Base-by-base conservation (phyloP, 257 asterid genomes). In the Jacaranda copaia region DNA sequence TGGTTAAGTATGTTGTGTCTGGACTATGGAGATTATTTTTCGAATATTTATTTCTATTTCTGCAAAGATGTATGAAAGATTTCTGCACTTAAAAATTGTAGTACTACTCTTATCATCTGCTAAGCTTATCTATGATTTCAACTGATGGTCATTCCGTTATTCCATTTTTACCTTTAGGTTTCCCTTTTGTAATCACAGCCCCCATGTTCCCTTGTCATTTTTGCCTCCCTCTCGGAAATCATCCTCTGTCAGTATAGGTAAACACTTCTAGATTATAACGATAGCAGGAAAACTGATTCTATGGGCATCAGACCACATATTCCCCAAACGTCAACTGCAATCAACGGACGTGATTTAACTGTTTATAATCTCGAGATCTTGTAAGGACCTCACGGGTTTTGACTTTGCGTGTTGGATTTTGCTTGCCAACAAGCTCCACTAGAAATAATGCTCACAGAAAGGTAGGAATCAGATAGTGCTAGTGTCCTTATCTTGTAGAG, bases 401-500 rank as follows among this genome's bases (percentile, higher is more conserved):
- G 45, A 3, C 4, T 12, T 35, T 35, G 32, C 32, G 1, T 25
- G 32, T 25, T 25, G 32, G 32, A 25, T 25, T 25, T 2, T 25
- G 9, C 8, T 25, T 20, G 65, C 14, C 36, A 4, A 18, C 13
- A 18, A 57, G 35, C 6, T 68, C 43, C 20, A 45, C 56, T 45
- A 45, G 46, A 6, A 49, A 49, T 49, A 69, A 40, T 51, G 32
- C 4, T 51, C 11, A 5, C 13, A 14, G 35, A 32, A 53, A 14
- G 59, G 59, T 51, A 4, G 75, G 49, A 51, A n/a, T 18, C 56
- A 70, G 25, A 35, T 52, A 56, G 63, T 70, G 64, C 64, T 70
- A 4, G 7, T 55, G 49, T 52, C 13, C 51, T 55, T 55, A 56
- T 71, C 76, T 59, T 69, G 76, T 55, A 45, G 77, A 77, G 68